These are phyloP conservation scores for Chamaecyparis obtusa DNA, from an alignment of 75 land plant genomes.

Conservation along the genomic window DNA sequence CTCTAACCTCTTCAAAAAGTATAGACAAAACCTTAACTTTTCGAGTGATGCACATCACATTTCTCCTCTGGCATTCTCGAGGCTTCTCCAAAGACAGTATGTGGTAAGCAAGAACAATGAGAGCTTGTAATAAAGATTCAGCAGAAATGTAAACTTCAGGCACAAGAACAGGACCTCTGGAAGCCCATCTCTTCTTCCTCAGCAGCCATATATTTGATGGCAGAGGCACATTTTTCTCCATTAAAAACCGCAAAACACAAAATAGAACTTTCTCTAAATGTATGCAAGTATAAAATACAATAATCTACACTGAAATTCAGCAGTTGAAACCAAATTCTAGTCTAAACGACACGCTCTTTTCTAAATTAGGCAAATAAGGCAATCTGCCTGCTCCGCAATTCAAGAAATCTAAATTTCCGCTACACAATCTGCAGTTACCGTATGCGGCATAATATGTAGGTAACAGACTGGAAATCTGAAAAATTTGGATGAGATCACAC, in stretches of 20 bases:
- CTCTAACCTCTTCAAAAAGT: slow-evolving; percentile 64
- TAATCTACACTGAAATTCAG: neutral
- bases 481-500: neutral
- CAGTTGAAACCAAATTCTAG: neutral
- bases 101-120: neutral
- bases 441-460: no score
- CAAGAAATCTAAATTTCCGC: neutral
- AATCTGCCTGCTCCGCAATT: neutral
- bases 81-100: neutral
- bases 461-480: no score
- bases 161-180: neutral
- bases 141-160: slow-evolving; percentile 6
- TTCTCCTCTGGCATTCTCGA: slow-evolving; percentile 31
- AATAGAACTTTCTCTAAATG: no score
- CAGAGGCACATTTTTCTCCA: neutral
- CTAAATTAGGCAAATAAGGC: neutral
- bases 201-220: neutral
- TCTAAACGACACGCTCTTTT: neutral
- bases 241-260: neutral
- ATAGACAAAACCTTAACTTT: slow-evolving; percentile 38
- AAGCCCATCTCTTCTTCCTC: slow-evolving; percentile 3
- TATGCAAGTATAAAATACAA: neutral
- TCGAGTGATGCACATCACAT: slow-evolving; percentile 38
- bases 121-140: slow-evolving; percentile 12
- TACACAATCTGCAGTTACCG: neutral